Percentiles rank a stretch among this genome's conserved stretches.
These are phyloP conservation scores for Tremellales sp. DNA, from an alignment of 1,284 basidiomycete genomes.

Conservation along the genomic window DNA sequence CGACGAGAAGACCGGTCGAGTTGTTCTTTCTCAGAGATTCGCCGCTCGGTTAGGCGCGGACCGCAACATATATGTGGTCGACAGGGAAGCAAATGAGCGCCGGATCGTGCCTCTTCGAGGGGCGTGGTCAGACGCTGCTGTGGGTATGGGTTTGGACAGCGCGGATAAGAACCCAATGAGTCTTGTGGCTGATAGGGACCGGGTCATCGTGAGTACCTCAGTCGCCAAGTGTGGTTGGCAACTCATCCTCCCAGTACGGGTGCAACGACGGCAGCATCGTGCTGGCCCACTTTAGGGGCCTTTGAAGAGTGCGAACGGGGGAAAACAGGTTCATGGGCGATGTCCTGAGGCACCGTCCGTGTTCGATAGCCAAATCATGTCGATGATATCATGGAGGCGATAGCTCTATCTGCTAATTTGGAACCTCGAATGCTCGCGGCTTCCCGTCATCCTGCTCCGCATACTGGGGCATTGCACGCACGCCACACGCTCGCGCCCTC, in stretches of 20 bases:
- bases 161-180: conserved; percentile 39
- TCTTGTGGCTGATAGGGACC: conserved; percentile 35
- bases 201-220: conserved; percentile 29
- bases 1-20: conserved; percentile 29
- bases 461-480: no score
- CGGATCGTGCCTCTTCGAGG: no score
- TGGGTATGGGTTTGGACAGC: conserved; percentile 18
- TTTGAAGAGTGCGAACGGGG: no score
- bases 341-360: no score
- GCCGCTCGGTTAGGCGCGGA: conserved; percentile 45
- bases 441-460: no score
- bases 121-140: conserved; percentile 22
- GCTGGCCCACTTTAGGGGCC: no score
- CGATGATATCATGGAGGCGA: no score
- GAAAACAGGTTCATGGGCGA: no score
- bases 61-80: conserved; percentile 16
- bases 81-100: conserved; percentile 23
- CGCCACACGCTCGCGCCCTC: no score
- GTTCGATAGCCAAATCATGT: no score
- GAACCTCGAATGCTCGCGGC: no score
- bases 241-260: conserved; percentile 23
- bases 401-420: no score
- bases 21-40: conserved; percentile 46
- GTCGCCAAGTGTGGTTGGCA: not conserved
- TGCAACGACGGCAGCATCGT: conserved; percentile 38